Evolutionary conservation across 148 eudicot genomes (phyloP), one percentile per base, ranked within the genome.

Genomic region (Silene conica): DNA sequence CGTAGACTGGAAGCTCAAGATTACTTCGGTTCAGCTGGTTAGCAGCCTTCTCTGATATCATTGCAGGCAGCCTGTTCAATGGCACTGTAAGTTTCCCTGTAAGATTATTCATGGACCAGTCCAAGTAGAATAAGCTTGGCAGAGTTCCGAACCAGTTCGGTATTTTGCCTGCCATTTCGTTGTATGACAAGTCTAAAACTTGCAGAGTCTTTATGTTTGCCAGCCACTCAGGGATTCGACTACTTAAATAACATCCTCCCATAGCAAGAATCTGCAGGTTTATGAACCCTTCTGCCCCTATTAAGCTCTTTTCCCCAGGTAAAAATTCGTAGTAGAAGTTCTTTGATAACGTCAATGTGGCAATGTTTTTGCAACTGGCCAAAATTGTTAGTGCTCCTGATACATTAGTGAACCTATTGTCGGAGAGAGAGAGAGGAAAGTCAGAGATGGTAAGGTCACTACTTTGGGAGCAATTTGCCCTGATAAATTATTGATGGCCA

Each of bases 121-220:
- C 94, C 18, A 92, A 61, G 76, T 84, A 89, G 79, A 89, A 92
- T 28, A 92, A 82, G 62, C 78, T 81, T 10, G 89, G 83, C 62
- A 89, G 76, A 75, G 26, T 50, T 62, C 85, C 89, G 0, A 89
- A 90, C 92, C 89, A 89, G 57, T 83, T 83, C 16, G 98, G 98
- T 73, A 93, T 80, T 16, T 71, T 54, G 46, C 98, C 96, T 11
- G 73, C 76, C 64, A 93, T 31, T 46, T 68, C 72, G 76, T 89
- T 90, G 5, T 43, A 77, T 26, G 92, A 85, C 59, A 90, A 57
- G 78, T 93, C 96, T 3, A 93, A 41, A 34, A 82, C 89, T 78
- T 86, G 84, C 18, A 93, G 76, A 61, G 75, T 82, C 55, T 23
- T 59, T 2, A 93, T 86, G 63, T 82, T 78, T 6, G 54, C 31